Evolutionary conservation across 176 grass and related monocot species (phyloP).

Genomic region (Carex cristatella): DNA sequence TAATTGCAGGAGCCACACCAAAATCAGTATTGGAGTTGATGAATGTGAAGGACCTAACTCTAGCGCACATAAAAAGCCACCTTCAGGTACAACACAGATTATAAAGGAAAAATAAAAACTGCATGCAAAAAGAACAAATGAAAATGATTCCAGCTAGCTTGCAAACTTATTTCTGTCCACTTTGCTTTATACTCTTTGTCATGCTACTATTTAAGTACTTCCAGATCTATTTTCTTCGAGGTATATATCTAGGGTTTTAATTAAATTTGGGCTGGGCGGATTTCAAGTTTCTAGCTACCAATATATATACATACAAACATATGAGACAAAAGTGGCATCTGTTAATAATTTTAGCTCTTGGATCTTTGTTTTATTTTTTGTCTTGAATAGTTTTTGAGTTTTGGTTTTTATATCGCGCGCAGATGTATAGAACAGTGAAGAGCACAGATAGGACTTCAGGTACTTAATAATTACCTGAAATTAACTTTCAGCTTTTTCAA

Average conservation of each 20-base stretch:
- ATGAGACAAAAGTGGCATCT: conserved; percentile 29
- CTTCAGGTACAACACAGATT: conserved; percentile 52
- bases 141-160: conserved; percentile 16
- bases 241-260: background rate
- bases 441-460: conserved; percentile 66
- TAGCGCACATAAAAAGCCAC: conserved; percentile 99
- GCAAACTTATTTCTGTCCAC: background rate
- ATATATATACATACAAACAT: conserved; percentile 30
- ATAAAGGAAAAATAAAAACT: background rate
- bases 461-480: background rate
- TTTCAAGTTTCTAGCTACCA: background rate
- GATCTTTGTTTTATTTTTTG: conserved; percentile 8
- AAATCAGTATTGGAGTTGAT: conserved; percentile 99
- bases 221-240: background rate
- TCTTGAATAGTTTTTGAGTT: conserved; percentile 1
- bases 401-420: conserved; percentile 42
- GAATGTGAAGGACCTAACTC: conserved; percentile 96
- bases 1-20: conserved; percentile 76
- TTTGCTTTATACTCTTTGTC: conserved; percentile 13
- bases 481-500: background rate
- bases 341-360: background rate
- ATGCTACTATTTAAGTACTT: background rate
- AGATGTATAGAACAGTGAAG: conserved; percentile 99
- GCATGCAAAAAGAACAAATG: conserved; percentile 17
- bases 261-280: background rate